Evolutionary conservation across 2,329 filamentous ascomycete species (phyloP), one percentile per base, ranked within the genome.

Genomic region (Diaporthe sp.): DNA sequence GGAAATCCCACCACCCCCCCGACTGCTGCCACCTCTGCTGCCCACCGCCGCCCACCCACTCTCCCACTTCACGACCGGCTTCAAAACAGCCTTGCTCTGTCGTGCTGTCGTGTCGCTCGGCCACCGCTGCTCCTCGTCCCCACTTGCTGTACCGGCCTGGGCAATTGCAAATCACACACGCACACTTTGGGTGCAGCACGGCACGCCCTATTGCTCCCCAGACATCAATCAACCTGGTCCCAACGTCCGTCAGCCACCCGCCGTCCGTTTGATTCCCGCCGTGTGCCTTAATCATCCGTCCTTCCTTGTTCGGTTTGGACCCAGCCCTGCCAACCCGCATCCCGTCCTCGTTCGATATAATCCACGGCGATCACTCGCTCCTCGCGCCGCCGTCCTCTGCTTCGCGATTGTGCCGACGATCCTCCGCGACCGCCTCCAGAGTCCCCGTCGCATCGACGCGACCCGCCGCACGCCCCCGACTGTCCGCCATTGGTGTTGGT

Each of bases 301-400:
- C 62, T 75, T 75, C 73, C 73, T 75, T 71, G 68, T 75, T 75
- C 70, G 73, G 73, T 44, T 71, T 70, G 70, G 62, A 15, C 67
- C 62, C 75, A 53, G 46, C 68, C 57, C 51, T 75, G 68, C 73
- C 73, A 73, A 73, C 70, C 73, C 70, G 70, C 73, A 37, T 60
- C 61, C 70, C 68, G 62, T 76, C 70, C 51, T 42, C 7, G 31
- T 42, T 72, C 68, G 70, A 60, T 61, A 73, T 55, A 65, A 74
- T 65, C 57, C 70, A 71, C 75, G 70, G 51, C 73, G 75, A 76
- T 73, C 70, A 58, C 70, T 75, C 61, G 31, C 31, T 65, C 39
- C 42, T 68, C 57, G 75, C 75, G 75, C 74, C 75, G 72, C 44
- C 58, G 31, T 58, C 44, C 55, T 42, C 28, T 65, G 53, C 73